Evolutionary conservation across 768 basidiomycete genomes (phyloP), one percentile per base, ranked within the genome.

Genomic region (Rhizopogon vesiculosus): DNA sequence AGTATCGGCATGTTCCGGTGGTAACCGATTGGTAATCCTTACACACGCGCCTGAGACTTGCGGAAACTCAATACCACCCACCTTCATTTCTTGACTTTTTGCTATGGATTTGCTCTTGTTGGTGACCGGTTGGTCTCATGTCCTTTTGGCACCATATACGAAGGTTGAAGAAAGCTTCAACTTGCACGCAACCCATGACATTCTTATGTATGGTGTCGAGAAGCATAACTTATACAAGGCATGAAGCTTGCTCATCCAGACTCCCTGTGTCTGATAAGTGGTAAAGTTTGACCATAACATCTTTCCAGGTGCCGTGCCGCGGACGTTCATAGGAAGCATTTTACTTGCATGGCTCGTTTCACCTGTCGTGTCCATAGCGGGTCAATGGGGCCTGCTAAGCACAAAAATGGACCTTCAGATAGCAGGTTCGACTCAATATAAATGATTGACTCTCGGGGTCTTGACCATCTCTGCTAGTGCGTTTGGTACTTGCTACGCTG

Each of bases 161-260:
- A 99, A 99, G 74, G 97, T 99, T 29, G 97, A 99, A 70, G 97
- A 99, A 72, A 91, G 89, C 64, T 98, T 98, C 78, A 94, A 89
- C 61, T 79, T 98, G 8, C 97, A 98, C 66, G 94, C 92, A 0
- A 80, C 79, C 0, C 92, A 97, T 65, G 97, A 99, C 69, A 75
- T 92, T 25, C 74, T 98, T 29, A 80, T 87, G 72, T 86, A 93
- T 64, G 93, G 94, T 2, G 66, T 84, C 16, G 45, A 65, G 1
- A 65, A 71, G 2, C 63, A 66, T 3, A 68, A 62, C 35, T 67
- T 91, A 28, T 64, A 60, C 40, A 78, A 82, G 42, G 50, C 40
- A 28, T 48, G 53, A 44, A 16, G 25, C 28, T 35, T 19, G 4
- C 48, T 46, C 28, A 25, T 51, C 25, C 5, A 41, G 5, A 19